These are phyloP conservation scores for Diaporthe batatas DNA, from an alignment of 2,329 filamentous ascomycete genomes.

Conservation along the genomic window DNA sequence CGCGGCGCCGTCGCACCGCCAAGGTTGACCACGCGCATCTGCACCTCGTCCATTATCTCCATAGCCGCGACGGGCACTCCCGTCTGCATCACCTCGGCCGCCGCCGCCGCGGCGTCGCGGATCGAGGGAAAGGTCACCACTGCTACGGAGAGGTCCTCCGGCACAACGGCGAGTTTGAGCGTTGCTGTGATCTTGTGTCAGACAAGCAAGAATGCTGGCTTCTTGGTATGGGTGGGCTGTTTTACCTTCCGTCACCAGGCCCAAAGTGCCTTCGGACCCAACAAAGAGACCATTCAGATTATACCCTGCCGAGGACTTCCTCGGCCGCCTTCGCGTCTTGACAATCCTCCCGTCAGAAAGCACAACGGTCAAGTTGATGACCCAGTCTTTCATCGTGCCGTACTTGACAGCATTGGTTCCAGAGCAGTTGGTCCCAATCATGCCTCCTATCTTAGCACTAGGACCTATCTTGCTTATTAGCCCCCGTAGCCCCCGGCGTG, in stretches of 20 bases:
- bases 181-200: conserved; percentile 63
- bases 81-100: conserved; percentile 80
- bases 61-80: conserved; percentile 81
- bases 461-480: conserved; percentile 56
- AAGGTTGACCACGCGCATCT: conserved; percentile 86
- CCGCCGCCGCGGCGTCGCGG: conserved; percentile 80
- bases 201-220: conserved; percentile 41
- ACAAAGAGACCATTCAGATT: conserved; percentile 86
- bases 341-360: conserved; percentile 83
- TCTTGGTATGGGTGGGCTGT: not conserved
- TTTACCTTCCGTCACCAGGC: conserved; percentile 79
- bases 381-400: conserved; percentile 86
- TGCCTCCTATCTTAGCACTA: conserved; percentile 82
- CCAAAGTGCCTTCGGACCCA: conserved; percentile 84
- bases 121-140: conserved; percentile 85
- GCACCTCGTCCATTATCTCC: conserved; percentile 89
- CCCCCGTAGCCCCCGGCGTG: not conserved
- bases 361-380: conserved; percentile 85
- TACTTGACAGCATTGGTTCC: conserved; percentile 86
- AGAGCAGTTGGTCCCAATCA: conserved; percentile 84
- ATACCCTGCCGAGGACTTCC: conserved; percentile 86
- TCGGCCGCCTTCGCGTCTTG: conserved; percentile 82
- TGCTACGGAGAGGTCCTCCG: conserved; percentile 81
- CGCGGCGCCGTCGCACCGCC: conserved; percentile 76
- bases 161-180: conserved; percentile 82